Base-by-base conservation (phyloP, 805 yeast species). In the Zygotorulaspora sp. region DNA sequence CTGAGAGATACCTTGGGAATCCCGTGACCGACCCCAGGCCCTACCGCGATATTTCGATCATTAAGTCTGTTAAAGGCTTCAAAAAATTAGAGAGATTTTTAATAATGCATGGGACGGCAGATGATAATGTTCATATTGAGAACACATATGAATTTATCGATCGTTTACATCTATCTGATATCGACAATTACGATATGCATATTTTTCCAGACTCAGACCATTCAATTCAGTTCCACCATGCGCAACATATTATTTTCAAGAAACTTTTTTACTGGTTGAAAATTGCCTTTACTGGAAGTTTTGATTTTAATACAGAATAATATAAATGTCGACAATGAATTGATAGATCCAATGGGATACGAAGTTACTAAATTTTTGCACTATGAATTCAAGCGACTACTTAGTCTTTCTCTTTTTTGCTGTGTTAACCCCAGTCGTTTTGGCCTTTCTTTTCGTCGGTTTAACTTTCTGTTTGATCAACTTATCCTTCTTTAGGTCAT, bases 141-240 rank as follows among this genome's bases (percentile, higher is more conserved):
- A 83, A 84, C 55, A 72, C 84, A 2, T 67, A 74, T 41, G 72
- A 73, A 54, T 64, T 83, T 9, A 38, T 83, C 8, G 89, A 84
- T 54, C 59, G 72, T 17, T 69, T 84, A 40, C 75, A 82, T 51
- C 17, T 61, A 3, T 53, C 57, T 6, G 57, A 57, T 18, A 73
- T 83, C n/a, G 79, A 75, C 40, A 84, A 84, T 55, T 92, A 79
- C 55, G 98, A 92, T 53, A 70, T 88, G 66, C 88, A 80, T 49
- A 73, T 88, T 10, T 92, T 81, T 64, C 97, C 98, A 0, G 98
- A 92, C 59, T 83, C 95, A 16, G 90, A 89, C 55, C 98, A 92
- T 59, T 71, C 80, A 32, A 90, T 92, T 30, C 62, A 61, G 35
- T 78, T 71, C 57, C 94, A 92, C 62, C 86, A 87, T 57, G 96